Evolutionary conservation across 169 alveolate species (phyloP).

Genomic region (Amoebophrya sp.): DNA sequence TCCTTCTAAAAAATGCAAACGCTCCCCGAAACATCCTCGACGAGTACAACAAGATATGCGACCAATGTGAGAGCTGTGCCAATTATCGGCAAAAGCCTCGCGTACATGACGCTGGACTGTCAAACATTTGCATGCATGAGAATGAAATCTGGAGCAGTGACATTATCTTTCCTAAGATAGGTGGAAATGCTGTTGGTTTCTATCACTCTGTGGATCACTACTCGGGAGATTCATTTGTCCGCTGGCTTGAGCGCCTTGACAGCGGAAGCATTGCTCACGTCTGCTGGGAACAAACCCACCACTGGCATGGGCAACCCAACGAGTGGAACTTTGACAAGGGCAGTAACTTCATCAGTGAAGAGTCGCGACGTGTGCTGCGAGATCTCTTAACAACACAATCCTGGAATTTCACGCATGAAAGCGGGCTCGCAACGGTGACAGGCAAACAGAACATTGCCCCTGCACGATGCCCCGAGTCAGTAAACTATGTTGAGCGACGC

Average conservation of each 20-base stretch:
- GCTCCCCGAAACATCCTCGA: not conserved
- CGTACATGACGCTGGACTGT: not conserved
- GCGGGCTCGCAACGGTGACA: no score
- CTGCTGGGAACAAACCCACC: not conserved
- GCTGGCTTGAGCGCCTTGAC: not conserved
- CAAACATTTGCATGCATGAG: not conserved
- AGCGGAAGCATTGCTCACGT: not conserved
- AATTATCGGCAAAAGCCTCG: not conserved
- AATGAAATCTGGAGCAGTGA: not conserved
- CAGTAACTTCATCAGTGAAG: not conserved
- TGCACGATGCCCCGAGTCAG: not conserved
- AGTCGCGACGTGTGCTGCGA: not conserved
- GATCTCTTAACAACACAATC: no score
- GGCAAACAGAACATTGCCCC: no score
- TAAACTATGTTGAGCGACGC: not conserved
- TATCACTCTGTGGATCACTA: not conserved
- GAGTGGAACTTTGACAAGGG: not conserved
- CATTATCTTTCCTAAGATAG: not conserved
- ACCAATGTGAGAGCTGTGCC: not conserved
- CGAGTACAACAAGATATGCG: not conserved
- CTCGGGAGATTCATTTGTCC: not conserved
- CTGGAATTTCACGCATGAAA: no score
- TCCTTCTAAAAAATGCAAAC: not conserved
- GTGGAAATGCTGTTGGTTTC: not conserved
- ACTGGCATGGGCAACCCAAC: not conserved